These are phyloP conservation scores for Ottelia alismoides DNA, from an alignment of 106 monocot species.

Conservation along the genomic window DNA sequence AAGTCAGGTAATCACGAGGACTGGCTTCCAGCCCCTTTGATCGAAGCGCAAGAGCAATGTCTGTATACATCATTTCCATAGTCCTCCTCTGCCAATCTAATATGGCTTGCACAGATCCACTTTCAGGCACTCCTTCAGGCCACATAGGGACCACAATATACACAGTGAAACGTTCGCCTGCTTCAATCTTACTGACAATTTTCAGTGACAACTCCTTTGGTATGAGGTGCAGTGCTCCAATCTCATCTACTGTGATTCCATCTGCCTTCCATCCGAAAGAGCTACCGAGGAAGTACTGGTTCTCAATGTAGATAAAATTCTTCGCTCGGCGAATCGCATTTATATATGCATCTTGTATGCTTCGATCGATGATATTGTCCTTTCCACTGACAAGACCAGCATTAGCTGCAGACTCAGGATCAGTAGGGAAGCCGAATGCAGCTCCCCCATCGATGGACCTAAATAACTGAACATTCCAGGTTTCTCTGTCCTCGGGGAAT, in stretches of 20 bases:
- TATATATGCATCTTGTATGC: constrained; percentile 61
- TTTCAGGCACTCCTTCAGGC: constrained; percentile 65
- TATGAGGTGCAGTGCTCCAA: constrained; percentile 45
- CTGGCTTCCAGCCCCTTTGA: constrained; percentile 49
- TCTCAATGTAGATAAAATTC: constrained; percentile 65
- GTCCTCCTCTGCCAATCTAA: constrained; percentile 72
- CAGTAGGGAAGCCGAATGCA: constrained; percentile 49
- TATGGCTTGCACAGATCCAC: constrained; percentile 54
- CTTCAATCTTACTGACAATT: constrained; percentile 63
- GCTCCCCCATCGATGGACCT: constrained; percentile 60
- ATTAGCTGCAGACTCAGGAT: constrained; percentile 31
- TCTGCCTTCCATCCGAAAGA: constrained; percentile 50
- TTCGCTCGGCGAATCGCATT: constrained; percentile 45
- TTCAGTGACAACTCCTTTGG: constrained; percentile 57
- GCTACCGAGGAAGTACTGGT: constrained; percentile 74
- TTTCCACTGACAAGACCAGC: constrained; percentile 56
- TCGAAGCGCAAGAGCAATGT: constrained; percentile 35
- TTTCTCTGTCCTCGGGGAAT: constrained; percentile 37
- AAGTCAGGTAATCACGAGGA: constrained; percentile 54
- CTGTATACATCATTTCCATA: constrained; percentile 77
- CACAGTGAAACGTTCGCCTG: constrained; percentile 51
- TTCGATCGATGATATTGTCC: constrained; percentile 45
- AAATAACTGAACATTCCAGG: constrained; percentile 60
- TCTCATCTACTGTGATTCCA: constrained; percentile 38
- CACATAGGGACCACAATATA: constrained; percentile 71